Base-by-base conservation (phyloP, 2,329 filamentous ascomycete genomes). In the Talaromyces amestolkiae region DNA sequence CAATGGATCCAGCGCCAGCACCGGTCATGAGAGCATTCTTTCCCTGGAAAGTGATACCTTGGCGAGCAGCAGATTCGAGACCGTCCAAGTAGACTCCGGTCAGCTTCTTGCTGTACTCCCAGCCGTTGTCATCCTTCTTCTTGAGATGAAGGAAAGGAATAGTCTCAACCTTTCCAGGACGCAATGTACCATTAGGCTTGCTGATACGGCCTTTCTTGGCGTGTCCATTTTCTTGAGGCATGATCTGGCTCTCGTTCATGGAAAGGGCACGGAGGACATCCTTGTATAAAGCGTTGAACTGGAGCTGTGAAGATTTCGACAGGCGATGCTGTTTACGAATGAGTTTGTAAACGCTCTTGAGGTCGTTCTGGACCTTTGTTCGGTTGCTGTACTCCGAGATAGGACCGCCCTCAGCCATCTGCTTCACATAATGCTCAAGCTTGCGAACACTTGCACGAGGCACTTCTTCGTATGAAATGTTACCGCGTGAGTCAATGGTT, bases 51-150 rank as follows among this genome's bases (percentile, higher is more conserved):
- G 89, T 95, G 66, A 99, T 89, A 78, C 95, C 95, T 64, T 87
- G 85, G 73, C 89, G 91, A 69, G 95, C 95, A 70, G 93, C 93
- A 69, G 93, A 87, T 81, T 97, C 93, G 37, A 99, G 82, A 68
- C 92, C 93, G 76, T 97, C 92, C 39, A 99, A 87, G 77, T 99
- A 99, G 71, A 93, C 80, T 65, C 92, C 91, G 27, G 95, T 98
- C 65, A 99, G 87, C 83, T 96, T 97, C 86, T 98, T 99, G 87
- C 92, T 98, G 84, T 98, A 99, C 75, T 98, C 93, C 95, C 95
- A 99, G 68, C 94, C 94, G 68, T 94, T 93, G 74, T 97, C 91
- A 81, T 96, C 96, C 79, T 92, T 91, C 87, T 97, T 97, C 87
- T 97, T 97, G 65, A 99, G 84, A 78, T 99, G 95, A 62, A 99